These are phyloP conservation scores for Salvia sclarea DNA, from an alignment of 305 asterid genomes.

Conservation along the genomic window DNA sequence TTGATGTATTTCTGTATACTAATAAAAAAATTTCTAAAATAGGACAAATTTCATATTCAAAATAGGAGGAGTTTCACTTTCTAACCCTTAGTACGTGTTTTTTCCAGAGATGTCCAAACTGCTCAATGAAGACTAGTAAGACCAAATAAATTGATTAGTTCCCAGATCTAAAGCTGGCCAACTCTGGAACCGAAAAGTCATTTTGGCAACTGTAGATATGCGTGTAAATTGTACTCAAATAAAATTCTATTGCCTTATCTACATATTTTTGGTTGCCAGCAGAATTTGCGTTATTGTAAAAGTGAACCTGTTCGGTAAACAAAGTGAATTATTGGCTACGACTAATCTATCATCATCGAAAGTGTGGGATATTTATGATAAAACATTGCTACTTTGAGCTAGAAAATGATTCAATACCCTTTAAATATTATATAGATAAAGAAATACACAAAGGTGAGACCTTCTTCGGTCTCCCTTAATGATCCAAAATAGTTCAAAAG, in stretches of 20 bases:
- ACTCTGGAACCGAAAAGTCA: background rate
- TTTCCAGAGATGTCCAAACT: background rate
- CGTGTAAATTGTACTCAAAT: background rate
- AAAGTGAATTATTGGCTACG: background rate
- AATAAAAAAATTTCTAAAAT: too few species aligned
- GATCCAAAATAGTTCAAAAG: background rate
- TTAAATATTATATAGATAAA: background rate
- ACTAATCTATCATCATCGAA: background rate
- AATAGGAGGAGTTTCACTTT: background rate
- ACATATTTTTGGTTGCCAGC: background rate
- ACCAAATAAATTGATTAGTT: background rate
- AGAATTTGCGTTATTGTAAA: too few species aligned
- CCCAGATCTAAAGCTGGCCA: background rate
- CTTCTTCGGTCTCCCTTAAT: slow-evolving; percentile 16
- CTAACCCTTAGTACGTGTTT: too few species aligned
- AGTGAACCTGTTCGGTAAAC: background rate
- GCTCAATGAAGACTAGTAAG: background rate
- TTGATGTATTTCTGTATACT: background rate
- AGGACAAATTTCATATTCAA: too few species aligned
- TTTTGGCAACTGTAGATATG: background rate
- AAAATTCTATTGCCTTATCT: background rate
- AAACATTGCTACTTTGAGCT: background rate
- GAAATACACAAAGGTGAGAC: slow-evolving; percentile 3
- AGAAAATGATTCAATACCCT: background rate
- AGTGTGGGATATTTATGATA: background rate